Evolutionary conservation across 2,329 filamentous ascomycete genomes (phyloP), one percentile per base, ranked within the genome.

Genomic region (Microcyclospora pomicola): DNA sequence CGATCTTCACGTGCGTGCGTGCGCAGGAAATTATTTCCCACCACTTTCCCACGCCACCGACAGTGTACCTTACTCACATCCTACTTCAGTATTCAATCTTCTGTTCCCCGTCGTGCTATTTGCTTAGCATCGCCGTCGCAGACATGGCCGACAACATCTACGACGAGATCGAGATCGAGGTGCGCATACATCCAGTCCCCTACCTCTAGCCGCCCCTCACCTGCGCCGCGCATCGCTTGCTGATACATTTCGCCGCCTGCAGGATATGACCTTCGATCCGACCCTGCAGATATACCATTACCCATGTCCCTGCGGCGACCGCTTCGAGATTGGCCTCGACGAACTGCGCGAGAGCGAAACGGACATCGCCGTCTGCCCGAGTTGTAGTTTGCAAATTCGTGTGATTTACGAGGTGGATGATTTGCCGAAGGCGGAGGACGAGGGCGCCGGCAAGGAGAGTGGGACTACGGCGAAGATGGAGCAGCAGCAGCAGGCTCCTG

Each of bases 121-220:
- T n/a, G n/a, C n/a, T n/a, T n/a, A n/a, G n/a, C 19, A 24, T 5
- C 19, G 19, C 7, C 19, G 19, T 24, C 19, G 19, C 7, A 24
- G 19, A 14, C 27, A 51, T 51, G 49, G 47, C 45, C 12, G 45
- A 46, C 31, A 54, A 54, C 49, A 83, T 94, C 59, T 96, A 95
- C 69, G 88, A 96, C 57, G 88, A 95, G 63, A 88, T 96, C 62
- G 88, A 96, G 61, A 95, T 96, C 67, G 88, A 96, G 61, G 47
- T 50, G 39, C 10, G 38, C 27, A 28, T n/a, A n/a, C 19, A 28
- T n/a, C 10, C 19, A 7, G 7, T n/a, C 16, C 13, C 5, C 30
- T 31, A 4, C 30, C 30, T 31, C 4, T 31, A 24, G 19, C 19
- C 19, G 19, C 7, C 7, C 19, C 19, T 7, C 19, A 24, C 7